Evolutionary conservation across 164 flowering plant species (phyloP).

Genomic region (Magnolia kwangsiensis): DNA sequence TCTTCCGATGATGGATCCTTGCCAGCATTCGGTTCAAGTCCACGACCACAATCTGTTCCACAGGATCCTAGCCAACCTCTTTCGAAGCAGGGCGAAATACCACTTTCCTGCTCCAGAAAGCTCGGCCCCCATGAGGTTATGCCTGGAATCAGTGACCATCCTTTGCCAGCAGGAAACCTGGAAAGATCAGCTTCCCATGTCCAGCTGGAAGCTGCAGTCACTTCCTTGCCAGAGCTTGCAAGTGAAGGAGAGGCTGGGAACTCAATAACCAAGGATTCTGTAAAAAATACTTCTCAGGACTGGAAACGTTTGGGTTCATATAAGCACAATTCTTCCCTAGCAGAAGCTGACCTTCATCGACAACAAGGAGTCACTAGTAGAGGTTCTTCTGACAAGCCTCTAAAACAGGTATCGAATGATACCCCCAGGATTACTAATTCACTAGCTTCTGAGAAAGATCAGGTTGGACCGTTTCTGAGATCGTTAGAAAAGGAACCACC

Average conservation of each 20-base stretch:
- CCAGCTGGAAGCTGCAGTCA: constrained; percentile 5
- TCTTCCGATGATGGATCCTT: constrained; percentile 54
- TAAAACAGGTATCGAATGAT: constrained; percentile 40
- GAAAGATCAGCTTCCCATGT: constrained; percentile 49
- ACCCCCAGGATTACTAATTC: constrained; percentile 26
- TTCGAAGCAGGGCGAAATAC: constrained; percentile 37
- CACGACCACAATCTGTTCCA: constrained; percentile 71
- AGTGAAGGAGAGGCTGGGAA: constrained; percentile 32
- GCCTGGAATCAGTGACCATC: constrained; percentile 42
- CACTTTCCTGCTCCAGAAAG: constrained; percentile 41
- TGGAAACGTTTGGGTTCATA: constrained; percentile 43
- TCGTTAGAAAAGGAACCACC: constrained; percentile 97
- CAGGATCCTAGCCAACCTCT: constrained; percentile 50
- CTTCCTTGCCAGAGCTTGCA: constrained; percentile 30
- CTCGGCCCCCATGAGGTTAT: constrained; percentile 45
- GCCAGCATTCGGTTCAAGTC: constrained; percentile 44
- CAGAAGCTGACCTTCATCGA: constrained; percentile 45
- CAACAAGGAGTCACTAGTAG: constrained; percentile 51
- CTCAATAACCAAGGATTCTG: constrained; percentile 34
- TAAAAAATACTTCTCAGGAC: constrained; percentile 34
- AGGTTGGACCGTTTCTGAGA: constrained; percentile 91
- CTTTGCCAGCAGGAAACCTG: constrained; percentile 30
- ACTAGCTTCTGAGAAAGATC: constrained; percentile 51
- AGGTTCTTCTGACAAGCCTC: constrained; percentile 55
- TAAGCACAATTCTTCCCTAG: constrained; percentile 46